Evolutionary conservation across 805 yeast genomes (phyloP).

Genomic region (Starmera quercuum): DNA sequence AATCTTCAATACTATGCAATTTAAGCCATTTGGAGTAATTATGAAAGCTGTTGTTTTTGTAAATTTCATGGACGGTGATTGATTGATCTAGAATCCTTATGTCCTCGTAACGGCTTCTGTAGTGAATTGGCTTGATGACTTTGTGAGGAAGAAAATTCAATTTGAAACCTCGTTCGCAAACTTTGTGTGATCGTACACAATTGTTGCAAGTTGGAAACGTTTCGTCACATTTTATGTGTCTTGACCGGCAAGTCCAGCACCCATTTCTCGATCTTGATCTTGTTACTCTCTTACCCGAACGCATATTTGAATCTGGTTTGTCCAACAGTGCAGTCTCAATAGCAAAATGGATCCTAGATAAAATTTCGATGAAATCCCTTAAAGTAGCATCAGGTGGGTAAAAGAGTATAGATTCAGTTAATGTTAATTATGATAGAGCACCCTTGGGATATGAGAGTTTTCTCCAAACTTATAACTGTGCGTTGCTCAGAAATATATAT

Average conservation of each 20-base stretch:
- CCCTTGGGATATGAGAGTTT: too few species aligned
- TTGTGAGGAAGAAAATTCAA: slow-evolving; percentile 32
- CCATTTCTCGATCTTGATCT: slow-evolving; percentile 32
- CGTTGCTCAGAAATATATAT: too few species aligned
- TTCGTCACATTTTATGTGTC: slow-evolving; percentile 60
- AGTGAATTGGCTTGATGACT: slow-evolving; percentile 8
- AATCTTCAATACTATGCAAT: slow-evolving; percentile 9
- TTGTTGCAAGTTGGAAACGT: slow-evolving; percentile 46
- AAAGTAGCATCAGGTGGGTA: too few species aligned
- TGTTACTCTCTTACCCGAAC: too few species aligned
- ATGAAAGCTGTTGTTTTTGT: slow-evolving; percentile 10
- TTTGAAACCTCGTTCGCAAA: slow-evolving; percentile 39
- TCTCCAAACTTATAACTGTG: too few species aligned
- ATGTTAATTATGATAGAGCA: too few species aligned
- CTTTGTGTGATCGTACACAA: slow-evolving; percentile 38
- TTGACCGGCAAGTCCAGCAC: slow-evolving; percentile 50
- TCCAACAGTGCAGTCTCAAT: too few species aligned
- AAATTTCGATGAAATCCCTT: too few species aligned
- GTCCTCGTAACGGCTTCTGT: background rate
- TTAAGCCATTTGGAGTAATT: slow-evolving; percentile 11
- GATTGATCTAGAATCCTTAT: slow-evolving; percentile 15
- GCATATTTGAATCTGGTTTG: too few species aligned
- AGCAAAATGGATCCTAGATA: too few species aligned
- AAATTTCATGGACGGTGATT: slow-evolving; percentile 10
- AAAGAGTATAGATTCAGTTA: too few species aligned